Evolutionary conservation across 306 rosid species (phyloP), one percentile per base, ranked within the genome.

Genomic region (Cercis canadensis): DNA sequence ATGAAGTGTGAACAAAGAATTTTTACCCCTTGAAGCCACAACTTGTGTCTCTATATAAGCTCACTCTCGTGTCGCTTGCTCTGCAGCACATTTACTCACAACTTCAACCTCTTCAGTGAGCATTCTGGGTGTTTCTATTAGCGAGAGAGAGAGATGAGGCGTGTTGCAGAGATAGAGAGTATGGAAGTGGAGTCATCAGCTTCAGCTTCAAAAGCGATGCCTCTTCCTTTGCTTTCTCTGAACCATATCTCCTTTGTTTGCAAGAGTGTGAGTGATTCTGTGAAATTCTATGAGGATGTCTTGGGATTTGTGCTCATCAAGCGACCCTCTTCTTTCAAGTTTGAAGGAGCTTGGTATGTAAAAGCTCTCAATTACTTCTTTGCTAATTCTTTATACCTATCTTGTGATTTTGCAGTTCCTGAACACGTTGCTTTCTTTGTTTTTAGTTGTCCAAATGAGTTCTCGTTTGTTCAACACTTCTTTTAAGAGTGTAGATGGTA

Each of bases 271-370:
- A 63, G 51, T 11, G 71, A 77, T 4, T 89, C 96, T 15, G 85
- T 79, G 9, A 79, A 70, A 62, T 89, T 89, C 79, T 89, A 87
- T 10, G 78, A 82, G 63, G 57, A 85, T 13, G 88, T 85, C 19
- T 44, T 89, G 18, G 92, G 88, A 12, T 89, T 87, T 73, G 70
- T 81, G 16, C 92, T 85, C 75, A 77, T 87, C 83, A 83, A 81
- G 66, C 76, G 92, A 21, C 96, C 96, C 12, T 78, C 87, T 56
- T 89, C 96, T 51, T 89, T 89, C 86, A 33, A 89, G 2, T 89
- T 87, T 57, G 58, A 87, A 62, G 96, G 96, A 70, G 96, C 96
- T 58, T 89, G 92, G 92, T 89, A 51, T 55, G 47, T 80, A 10
- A 17, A 36, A 24, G 2, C 4, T 24, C 59, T 36, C 62, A 5